Percentiles rank a stretch among this genome's conserved stretches.
phyloP scores from a whole-genome alignment of 2,329 filamentous ascomycete genomes.

The Xylariales sp. region DNA sequence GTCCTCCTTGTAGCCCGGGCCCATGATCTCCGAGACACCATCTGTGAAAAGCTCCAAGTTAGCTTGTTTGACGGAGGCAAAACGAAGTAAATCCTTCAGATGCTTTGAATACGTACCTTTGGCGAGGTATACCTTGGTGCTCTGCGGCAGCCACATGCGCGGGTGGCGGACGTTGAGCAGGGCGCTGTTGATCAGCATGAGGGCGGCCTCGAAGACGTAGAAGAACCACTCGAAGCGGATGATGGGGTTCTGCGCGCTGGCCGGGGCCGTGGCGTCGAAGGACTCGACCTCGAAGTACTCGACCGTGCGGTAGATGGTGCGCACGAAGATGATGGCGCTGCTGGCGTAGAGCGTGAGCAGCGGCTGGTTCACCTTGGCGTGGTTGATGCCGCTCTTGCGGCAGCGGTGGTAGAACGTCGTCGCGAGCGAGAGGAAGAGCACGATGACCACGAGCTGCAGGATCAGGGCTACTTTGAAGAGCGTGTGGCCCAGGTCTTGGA shows the following conservation, averaged over 20 bases:
- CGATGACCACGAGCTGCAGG: conserved; percentile 66
- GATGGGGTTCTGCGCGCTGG: conserved; percentile 55
- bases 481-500: conserved; percentile 56
- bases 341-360: conserved; percentile 64
- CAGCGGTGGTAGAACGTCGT: conserved; percentile 61
- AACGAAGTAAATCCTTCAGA: background rate
- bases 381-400: conserved; percentile 51
- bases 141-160: conserved; percentile 61
- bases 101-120: conserved; percentile 44
- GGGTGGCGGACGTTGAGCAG: conserved; percentile 65
- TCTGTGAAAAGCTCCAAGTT: conserved; percentile 45
- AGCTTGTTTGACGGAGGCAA: background rate
- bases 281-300: conserved; percentile 66
- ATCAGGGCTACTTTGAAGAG: conserved; percentile 64
- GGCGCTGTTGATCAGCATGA: conserved; percentile 64
- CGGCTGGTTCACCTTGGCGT: conserved; percentile 48
- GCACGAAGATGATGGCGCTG: conserved; percentile 60
- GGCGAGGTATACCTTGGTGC: conserved; percentile 61
- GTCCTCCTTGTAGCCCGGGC: conserved; percentile 62
- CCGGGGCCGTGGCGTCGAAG: conserved; percentile 54
- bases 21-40: conserved; percentile 61
- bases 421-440: conserved; percentile 61
- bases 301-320: conserved; percentile 69
- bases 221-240: conserved; percentile 70
- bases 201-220: conserved; percentile 65